Conservation (phyloP, 257 asterid species). For the Verbena officinalis region DNA sequence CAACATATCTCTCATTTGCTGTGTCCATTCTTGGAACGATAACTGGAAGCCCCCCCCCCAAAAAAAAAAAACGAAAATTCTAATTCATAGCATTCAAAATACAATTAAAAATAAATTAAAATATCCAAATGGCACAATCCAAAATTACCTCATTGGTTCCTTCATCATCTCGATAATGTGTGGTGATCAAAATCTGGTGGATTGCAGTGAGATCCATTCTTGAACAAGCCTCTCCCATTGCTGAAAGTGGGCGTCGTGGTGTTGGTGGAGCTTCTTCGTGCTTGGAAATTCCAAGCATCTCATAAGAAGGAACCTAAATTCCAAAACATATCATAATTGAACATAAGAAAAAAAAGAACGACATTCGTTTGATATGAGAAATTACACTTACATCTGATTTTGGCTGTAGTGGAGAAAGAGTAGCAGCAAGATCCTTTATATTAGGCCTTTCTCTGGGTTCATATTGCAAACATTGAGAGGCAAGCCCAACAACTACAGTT, state of each 20-base stretch:
- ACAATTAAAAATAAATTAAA: background rate
- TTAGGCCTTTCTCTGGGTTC: slow-evolving; percentile 91
- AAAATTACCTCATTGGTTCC: slow-evolving; percentile 53
- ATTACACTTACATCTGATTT: slow-evolving; percentile 65
- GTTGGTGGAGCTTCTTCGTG: slow-evolving; percentile 52
- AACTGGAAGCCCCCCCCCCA: slow-evolving; percentile 36
- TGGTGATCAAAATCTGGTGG: slow-evolving; percentile 53
- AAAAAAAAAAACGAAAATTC: background rate
- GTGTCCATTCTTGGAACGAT: slow-evolving; percentile 72
- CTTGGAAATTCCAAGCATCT: slow-evolving; percentile 57
- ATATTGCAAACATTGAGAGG: slow-evolving; percentile 82
- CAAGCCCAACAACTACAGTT: slow-evolving; percentile 77
- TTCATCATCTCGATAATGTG: slow-evolving; percentile 55
- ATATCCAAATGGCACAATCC: background rate
- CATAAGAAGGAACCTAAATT: slow-evolving; percentile 52
- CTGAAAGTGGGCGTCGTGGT: slow-evolving; percentile 58
- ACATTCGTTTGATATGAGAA: background rate
- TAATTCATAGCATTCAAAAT: background rate
- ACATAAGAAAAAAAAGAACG: background rate
- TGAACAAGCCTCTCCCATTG: slow-evolving; percentile 73
- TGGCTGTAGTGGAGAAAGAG: slow-evolving; percentile 74
- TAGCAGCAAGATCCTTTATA: slow-evolving; percentile 64
- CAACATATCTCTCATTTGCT: slow-evolving; percentile 83
- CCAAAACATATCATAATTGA: slow-evolving; percentile 10
- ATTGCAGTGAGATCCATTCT: slow-evolving; percentile 86